A percentile compares a stretch with the other conserved stretches of the same genome.
These are phyloP conservation scores for Lachancea fermentati DNA, from an alignment of 805 yeast species.

Conservation along the genomic window DNA sequence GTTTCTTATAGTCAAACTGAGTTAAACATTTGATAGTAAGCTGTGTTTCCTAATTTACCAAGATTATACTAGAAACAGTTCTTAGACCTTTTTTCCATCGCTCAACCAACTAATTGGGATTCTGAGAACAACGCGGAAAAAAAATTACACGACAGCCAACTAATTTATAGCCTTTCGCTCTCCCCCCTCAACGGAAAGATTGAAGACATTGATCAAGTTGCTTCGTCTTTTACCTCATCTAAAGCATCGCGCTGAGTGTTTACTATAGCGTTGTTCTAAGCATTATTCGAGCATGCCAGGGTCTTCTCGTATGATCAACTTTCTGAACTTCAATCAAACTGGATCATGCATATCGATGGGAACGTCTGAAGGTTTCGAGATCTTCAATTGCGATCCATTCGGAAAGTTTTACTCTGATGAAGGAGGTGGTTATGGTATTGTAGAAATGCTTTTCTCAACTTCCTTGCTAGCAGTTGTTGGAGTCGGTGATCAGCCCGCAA, in stretches of 20 bases:
- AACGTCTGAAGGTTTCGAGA: conserved; percentile 54
- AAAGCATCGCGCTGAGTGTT: not conserved
- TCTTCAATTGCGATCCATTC: conserved; percentile 66
- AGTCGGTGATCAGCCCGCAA: conserved; percentile 57
- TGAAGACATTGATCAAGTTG: not conserved
- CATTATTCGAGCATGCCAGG: conserved; percentile 9
- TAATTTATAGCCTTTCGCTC: not conserved
- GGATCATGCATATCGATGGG: conserved; percentile 68
- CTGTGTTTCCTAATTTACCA: not conserved
- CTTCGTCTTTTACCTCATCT: not conserved
- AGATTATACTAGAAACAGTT: not conserved
- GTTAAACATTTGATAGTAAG: no score
- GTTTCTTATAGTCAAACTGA: conserved; percentile 30
- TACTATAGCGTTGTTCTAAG: not conserved
- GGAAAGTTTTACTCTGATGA: conserved; percentile 45
- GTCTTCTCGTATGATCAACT: conserved; percentile 33
- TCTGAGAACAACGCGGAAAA: not conserved
- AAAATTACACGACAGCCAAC: not conserved
- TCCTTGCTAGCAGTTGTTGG: conserved; percentile 70
- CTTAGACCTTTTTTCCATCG: not conserved
- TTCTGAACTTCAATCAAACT: conserved; percentile 69
- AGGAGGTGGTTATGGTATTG: conserved; percentile 55
- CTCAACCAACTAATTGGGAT: not conserved
- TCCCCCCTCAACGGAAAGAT: not conserved
- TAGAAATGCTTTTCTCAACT: conserved; percentile 74